Conservation (phyloP, 2,329 filamentous ascomycete genomes). For the Fusarium setosum region DNA sequence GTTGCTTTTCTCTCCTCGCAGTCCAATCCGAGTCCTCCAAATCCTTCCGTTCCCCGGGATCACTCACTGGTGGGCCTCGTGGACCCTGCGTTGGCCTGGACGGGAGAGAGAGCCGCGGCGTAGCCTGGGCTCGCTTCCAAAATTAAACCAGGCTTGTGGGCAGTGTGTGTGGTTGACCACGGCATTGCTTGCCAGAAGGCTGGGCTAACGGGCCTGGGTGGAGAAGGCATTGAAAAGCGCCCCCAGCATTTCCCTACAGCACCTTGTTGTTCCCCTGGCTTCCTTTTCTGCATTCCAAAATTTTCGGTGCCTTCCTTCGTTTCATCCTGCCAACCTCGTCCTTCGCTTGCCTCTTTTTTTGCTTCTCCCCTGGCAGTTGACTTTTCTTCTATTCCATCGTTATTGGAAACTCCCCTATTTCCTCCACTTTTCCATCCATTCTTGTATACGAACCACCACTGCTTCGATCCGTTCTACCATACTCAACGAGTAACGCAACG, state of each 20-base stretch:
- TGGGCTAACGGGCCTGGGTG: neutral
- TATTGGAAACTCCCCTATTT: conserved; percentile 8
- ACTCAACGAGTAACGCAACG: neutral
- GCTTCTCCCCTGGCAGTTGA: conserved; percentile 8
- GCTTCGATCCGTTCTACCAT: neutral
- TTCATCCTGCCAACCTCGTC: conserved; percentile 19
- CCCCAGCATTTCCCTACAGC: neutral
- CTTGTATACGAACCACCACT: conserved; percentile 6
- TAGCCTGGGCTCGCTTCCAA: neutral
- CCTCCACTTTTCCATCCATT: conserved; percentile 18
- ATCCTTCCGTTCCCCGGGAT: neutral
- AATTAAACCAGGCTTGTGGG: neutral
- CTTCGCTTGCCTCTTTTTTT: conserved; percentile 19
- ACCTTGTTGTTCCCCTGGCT: conserved; percentile 23
- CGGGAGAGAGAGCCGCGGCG: neutral
- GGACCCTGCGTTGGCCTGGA: neutral
- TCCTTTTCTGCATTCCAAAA: conserved; percentile 18
- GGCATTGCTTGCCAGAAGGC: neutral
- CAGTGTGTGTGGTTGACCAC: too few species aligned
- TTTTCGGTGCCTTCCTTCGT: conserved; percentile 21
- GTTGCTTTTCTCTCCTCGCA: neutral
- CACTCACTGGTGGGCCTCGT: neutral
- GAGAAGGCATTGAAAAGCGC: neutral
- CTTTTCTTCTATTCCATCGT: neutral
- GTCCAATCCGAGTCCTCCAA: neutral